phyloP scores from a whole-genome alignment of 306 rosid species.

The Cucurbita maxima region DNA sequence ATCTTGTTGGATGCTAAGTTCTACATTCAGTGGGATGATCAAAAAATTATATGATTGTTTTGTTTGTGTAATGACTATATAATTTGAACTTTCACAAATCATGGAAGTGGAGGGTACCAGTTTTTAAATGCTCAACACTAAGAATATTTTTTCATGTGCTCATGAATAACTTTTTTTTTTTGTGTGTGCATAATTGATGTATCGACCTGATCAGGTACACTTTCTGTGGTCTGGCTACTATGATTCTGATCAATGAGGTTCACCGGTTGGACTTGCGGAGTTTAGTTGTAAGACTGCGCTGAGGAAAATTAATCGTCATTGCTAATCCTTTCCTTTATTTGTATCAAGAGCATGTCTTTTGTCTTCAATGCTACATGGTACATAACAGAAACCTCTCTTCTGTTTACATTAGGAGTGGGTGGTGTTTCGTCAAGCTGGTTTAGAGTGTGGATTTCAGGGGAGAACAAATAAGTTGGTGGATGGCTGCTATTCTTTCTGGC shows the following conservation, averaged over 20 bases:
- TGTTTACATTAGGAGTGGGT: conserved; percentile 56
- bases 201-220: conserved; percentile 50
- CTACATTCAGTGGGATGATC: background rate
- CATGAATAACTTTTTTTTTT: background rate
- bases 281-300: conserved; percentile 41
- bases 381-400: background rate
- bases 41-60: background rate
- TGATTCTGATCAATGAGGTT: conserved; percentile 77
- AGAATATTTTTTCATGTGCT: background rate
- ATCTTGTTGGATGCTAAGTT: background rate
- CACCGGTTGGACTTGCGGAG: conserved; percentile 68
- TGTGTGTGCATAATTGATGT: background rate
- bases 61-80: background rate
- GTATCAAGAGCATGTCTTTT: background rate
- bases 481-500: conserved; percentile 98
- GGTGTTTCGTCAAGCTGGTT: conserved; percentile 69
- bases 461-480: conserved; percentile 93
- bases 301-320: background rate
- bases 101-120: background rate
- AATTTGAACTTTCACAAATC: background rate
- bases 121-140: background rate
- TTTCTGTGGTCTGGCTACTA: conserved; percentile 80
- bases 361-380: background rate
- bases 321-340: background rate
- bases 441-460: conserved; percentile 88